These are phyloP conservation scores for Arabidopsis arenosa DNA, from an alignment of 345 rosid species.

Conservation along the genomic window DNA sequence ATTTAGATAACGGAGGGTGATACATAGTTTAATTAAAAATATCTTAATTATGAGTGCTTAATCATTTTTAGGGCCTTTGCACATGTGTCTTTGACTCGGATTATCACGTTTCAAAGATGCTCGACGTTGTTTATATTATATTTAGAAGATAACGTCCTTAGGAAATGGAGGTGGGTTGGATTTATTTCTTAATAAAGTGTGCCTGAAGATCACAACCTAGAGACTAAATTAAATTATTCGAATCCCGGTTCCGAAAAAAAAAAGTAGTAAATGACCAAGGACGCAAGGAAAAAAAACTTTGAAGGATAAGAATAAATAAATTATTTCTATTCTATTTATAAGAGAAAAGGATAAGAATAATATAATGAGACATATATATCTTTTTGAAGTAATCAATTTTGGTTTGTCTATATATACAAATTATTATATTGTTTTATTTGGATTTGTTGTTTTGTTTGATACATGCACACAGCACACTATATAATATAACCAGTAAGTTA, in stretches of 20 bases:
- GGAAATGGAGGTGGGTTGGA: slow-evolving; percentile 6
- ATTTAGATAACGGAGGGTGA: not conserved
- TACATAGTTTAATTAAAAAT: not conserved
- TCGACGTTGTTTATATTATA: not conserved
- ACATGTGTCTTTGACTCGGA: slow-evolving; percentile 21
- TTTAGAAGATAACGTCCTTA: not conserved
- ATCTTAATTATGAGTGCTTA: not conserved
- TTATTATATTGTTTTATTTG: not conserved
- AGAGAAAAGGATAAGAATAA: not conserved
- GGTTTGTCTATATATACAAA: slow-evolving; percentile 8
- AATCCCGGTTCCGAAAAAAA: not conserved
- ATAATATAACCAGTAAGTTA: too few species aligned
- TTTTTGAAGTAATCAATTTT: slow-evolving; percentile 32
- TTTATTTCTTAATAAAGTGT: too few species aligned
- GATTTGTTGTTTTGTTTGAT: not conserved
- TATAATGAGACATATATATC: not conserved
- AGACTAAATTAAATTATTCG: not conserved
- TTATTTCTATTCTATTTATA: too few species aligned
- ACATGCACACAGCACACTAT: not conserved
- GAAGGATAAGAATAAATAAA: too few species aligned
- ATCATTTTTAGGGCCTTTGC: not conserved
- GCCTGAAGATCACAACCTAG: not conserved
- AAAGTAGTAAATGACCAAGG: too few species aligned
- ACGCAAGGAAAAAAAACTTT: too few species aligned
- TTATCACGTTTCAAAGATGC: slow-evolving; percentile 26